Percentiles rank a stretch among this genome's conserved stretches.
phyloP scores from a whole-genome alignment of 2,329 filamentous ascomycete genomes.

The Colletotrichum sidae region DNA sequence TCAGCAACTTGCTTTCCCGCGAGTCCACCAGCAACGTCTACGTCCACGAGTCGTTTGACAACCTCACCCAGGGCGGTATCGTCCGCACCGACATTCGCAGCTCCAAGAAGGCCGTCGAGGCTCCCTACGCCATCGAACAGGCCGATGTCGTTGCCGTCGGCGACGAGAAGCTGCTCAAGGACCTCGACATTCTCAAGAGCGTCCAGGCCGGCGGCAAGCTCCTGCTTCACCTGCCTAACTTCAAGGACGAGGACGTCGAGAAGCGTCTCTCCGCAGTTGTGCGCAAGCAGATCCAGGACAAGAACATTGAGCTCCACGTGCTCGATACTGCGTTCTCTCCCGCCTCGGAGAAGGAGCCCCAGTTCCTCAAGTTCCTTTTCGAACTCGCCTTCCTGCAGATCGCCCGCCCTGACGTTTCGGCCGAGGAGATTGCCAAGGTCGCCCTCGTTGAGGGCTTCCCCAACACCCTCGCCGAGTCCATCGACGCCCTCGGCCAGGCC shows the following conservation, averaged over 20 bases:
- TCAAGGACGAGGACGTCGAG: conserved; percentile 90
- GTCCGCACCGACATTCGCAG: conserved; percentile 87
- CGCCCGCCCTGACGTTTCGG: conserved; percentile 74
- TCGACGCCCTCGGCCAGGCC: conserved; percentile 76
- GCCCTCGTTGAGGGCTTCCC: conserved; percentile 65
- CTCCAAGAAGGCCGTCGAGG: conserved; percentile 85
- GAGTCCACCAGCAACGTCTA: conserved; percentile 74
- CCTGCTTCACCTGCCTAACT: conserved; percentile 79
- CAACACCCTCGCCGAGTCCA: conserved; percentile 63
- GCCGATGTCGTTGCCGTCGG: conserved; percentile 85
- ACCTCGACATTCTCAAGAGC: conserved; percentile 78
- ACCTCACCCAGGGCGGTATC: conserved; percentile 79
- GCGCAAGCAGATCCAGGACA: conserved; percentile 77
- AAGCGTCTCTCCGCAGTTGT: conserved; percentile 81
- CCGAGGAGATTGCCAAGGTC: conserved; percentile 74
- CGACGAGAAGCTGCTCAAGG: conserved; percentile 79
- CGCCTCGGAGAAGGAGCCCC: conserved; percentile 73
- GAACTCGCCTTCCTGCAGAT: conserved; percentile 88
- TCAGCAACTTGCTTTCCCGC: conserved; percentile 74
- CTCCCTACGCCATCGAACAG: conserved; percentile 82
- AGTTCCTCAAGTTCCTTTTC: conserved; percentile 73
- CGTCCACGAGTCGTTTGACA: conserved; percentile 72
- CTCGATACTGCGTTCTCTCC: conserved; percentile 78
- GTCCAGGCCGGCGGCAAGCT: conserved; percentile 79
- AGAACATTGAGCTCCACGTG: conserved; percentile 77